Conservation (phyloP, 2,329 filamentous ascomycete species). For the Ophiostoma piceae region DNA sequence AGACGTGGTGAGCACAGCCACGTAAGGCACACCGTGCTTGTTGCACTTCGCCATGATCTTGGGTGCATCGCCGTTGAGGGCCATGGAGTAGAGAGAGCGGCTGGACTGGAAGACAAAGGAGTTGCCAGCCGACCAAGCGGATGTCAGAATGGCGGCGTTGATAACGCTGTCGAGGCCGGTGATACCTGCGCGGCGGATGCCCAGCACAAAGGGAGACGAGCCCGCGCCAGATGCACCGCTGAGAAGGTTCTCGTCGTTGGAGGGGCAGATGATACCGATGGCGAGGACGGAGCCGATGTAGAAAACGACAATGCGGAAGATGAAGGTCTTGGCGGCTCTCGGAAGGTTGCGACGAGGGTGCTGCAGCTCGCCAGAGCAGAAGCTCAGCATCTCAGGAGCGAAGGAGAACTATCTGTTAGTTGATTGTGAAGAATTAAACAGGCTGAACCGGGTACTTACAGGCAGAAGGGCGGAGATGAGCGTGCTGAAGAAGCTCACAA, state of each 20-base stretch:
- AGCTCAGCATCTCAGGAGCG: not conserved
- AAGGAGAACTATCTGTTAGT: not conserved
- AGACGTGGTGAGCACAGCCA: constrained; percentile 34
- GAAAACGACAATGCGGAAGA: constrained; percentile 77
- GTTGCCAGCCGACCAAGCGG: constrained; percentile 55
- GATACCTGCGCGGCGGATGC: not conserved
- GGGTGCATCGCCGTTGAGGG: constrained; percentile 39
- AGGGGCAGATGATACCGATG: constrained; percentile 70
- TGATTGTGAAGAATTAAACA: not conserved
- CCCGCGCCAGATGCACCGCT: constrained; percentile 1
- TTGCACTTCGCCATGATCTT: constrained; percentile 35
- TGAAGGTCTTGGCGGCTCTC: constrained; percentile 71
- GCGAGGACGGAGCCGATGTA: constrained; percentile 70
- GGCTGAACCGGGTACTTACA: not conserved
- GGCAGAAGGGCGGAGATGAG: not conserved
- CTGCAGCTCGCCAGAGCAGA: not conserved
- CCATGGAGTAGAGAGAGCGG: constrained; percentile 39
- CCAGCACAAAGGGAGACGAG: constrained; percentile 37
- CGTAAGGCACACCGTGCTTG: constrained; percentile 37
- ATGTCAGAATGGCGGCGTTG: constrained; percentile 54
- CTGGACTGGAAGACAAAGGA: constrained; percentile 49
- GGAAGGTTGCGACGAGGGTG: constrained; percentile 37
- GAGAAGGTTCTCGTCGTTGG: constrained; percentile 29
- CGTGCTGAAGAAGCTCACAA: not conserved
- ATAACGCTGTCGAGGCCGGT: constrained; percentile 37